Evolutionary conservation across 441 rosid genomes (phyloP).

Genomic region (Capsella rubella): DNA sequence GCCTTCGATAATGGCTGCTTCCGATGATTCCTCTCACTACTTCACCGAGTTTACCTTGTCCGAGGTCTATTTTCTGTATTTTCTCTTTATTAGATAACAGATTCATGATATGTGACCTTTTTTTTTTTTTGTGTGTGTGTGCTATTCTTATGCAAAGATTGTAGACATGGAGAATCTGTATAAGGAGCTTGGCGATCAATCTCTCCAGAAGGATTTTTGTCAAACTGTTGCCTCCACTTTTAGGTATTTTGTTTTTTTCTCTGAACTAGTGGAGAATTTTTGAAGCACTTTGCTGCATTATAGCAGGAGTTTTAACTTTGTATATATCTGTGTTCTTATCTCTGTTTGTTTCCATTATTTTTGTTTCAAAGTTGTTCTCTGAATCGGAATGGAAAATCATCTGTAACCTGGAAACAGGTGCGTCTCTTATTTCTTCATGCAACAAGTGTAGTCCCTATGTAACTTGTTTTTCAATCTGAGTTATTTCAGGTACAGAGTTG

Average conservation of each 20-base stretch:
- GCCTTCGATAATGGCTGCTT: slow-evolving; percentile 46
- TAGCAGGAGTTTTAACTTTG: neutral
- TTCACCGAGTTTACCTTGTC: slow-evolving; percentile 64
- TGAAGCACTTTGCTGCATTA: neutral
- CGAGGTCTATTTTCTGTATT: slow-evolving; percentile 49
- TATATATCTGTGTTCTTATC: neutral
- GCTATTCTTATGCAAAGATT: slow-evolving; percentile 48
- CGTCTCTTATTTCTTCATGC: slow-evolving; percentile 23
- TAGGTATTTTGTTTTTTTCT: slow-evolving; percentile 52
- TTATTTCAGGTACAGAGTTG: slow-evolving; percentile 66
- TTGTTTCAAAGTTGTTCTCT: slow-evolving; percentile 54
- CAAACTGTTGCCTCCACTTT: slow-evolving; percentile 67
- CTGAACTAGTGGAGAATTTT: neutral
- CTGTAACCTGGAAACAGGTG: slow-evolving; percentile 79
- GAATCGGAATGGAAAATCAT: slow-evolving; percentile 60
- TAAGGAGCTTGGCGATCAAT: slow-evolving; percentile 65
- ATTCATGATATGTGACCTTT: slow-evolving; percentile 30
- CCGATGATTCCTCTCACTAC: slow-evolving; percentile 48
- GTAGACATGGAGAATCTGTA: slow-evolving; percentile 75
- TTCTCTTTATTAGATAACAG: slow-evolving; percentile 29
- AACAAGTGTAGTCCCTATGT: neutral
- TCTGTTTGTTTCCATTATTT: neutral
- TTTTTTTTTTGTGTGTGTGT: neutral
- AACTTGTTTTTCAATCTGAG: slow-evolving; percentile 9
- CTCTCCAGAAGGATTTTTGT: slow-evolving; percentile 66